Percentiles rank a stretch among this genome's conserved stretches.
phyloP scores from a whole-genome alignment of 345 rosid species.

The Eucalyptus erythrocorys region DNA sequence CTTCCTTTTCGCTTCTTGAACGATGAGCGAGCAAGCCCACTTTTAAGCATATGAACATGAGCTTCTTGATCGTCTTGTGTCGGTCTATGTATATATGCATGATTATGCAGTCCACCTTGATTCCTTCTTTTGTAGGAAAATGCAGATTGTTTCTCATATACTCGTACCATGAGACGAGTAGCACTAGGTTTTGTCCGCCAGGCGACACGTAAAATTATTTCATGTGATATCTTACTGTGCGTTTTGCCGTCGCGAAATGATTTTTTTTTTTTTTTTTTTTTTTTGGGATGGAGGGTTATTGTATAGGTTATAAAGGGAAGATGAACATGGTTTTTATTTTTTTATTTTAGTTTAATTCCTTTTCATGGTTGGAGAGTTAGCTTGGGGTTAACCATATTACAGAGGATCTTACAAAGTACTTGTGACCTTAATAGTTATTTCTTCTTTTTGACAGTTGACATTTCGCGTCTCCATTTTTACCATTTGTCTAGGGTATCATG shows the following conservation, averaged over 20 bases:
- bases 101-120: background rate
- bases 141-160: background rate
- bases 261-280: background rate
- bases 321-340: no score
- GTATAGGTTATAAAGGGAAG: background rate
- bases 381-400: background rate
- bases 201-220: background rate
- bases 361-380: background rate
- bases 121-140: background rate
- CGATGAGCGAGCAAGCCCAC: background rate
- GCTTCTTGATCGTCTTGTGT: background rate
- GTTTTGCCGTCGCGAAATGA: background rate
- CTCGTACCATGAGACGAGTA: background rate
- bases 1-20: background rate
- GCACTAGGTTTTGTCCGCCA: background rate
- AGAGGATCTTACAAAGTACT: background rate
- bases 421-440: background rate
- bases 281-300: background rate
- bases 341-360: background rate
- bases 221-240: background rate
- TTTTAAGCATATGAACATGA: background rate
- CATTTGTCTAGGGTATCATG: slow-evolving; percentile 7
- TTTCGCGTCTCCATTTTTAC: background rate
- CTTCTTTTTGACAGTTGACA: background rate
- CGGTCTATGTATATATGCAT: background rate